Conservation (phyloP, 2,329 filamentous ascomycete genomes). For the Corynespora cassiicola region DNA sequence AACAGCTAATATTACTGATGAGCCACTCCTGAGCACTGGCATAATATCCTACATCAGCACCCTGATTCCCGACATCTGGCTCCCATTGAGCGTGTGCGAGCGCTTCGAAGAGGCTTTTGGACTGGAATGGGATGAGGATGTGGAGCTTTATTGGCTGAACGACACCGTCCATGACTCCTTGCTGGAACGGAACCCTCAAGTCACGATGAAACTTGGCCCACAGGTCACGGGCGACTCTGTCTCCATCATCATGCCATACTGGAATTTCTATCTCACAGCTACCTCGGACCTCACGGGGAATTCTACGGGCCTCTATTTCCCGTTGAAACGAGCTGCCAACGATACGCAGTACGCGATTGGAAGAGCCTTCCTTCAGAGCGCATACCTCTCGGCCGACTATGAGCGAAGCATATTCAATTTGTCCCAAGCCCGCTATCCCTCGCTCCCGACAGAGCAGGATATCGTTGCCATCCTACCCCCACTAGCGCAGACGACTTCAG, state of each 20-base stretch:
- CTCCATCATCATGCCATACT: constrained; percentile 45
- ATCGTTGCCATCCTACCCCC: constrained; percentile 36
- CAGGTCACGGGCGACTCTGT: constrained; percentile 27
- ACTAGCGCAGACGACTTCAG: constrained; percentile 7
- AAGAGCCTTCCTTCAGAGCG: constrained; percentile 49
- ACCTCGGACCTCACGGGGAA: constrained; percentile 27
- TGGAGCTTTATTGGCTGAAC: constrained; percentile 47
- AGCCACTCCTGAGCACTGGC: constrained; percentile 19
- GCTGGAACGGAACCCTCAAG: constrained; percentile 34
- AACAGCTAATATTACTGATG: constrained; percentile 25
- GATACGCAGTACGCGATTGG: constrained; percentile 47
- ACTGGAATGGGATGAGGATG: constrained; percentile 42
- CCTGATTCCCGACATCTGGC: constrained; percentile 48
- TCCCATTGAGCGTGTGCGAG: constrained; percentile 41
- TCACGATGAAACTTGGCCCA: constrained; percentile 41
- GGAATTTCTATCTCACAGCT: constrained; percentile 44
- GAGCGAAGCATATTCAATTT: constrained; percentile 34
- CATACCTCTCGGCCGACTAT: constrained; percentile 49
- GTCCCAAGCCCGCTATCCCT: constrained; percentile 61
- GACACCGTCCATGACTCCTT: constrained; percentile 39
- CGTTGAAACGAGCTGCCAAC: constrained; percentile 44
- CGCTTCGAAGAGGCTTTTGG: constrained; percentile 46
- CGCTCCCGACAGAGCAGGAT: constrained; percentile 47
- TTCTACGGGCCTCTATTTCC: constrained; percentile 42
- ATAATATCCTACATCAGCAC: constrained; percentile 46